Evolutionary conservation across 805 yeast genomes (phyloP).

Genomic region (Gaillardinia entomophila): DNA sequence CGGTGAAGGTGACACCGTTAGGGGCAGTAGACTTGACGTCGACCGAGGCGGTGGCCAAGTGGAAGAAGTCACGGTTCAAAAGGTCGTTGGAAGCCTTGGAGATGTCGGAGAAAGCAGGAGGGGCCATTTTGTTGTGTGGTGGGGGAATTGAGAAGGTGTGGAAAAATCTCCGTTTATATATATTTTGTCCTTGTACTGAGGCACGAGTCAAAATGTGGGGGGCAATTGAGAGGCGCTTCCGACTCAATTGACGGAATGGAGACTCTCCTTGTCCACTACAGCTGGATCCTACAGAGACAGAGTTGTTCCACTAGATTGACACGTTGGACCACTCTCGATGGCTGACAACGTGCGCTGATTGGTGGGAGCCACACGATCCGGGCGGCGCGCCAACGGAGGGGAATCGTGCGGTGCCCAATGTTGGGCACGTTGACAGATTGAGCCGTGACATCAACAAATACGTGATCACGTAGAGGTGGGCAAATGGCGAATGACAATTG

Average conservation of each 20-base stretch:
- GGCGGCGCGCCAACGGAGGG: not conserved
- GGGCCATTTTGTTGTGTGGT: conserved; percentile 32
- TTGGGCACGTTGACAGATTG: no score
- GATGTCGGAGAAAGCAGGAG: conserved; percentile 90
- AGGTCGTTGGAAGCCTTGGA: conserved; percentile 89
- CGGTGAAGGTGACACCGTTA: conserved; percentile 91
- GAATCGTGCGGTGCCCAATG: not conserved
- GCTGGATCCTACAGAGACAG: no score
- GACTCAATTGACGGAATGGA: no score
- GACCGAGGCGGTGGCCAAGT: conserved; percentile 77
- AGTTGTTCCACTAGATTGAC: not conserved
- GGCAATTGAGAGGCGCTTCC: no score
- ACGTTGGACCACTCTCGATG: not conserved
- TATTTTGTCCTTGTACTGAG: no score
- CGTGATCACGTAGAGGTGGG: no score
- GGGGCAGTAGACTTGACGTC: conserved; percentile 92
- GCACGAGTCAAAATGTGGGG: no score
- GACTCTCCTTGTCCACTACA: no score
- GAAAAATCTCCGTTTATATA: no score
- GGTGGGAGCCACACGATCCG: not conserved
- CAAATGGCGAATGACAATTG: no score
- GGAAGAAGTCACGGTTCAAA: conserved; percentile 89
- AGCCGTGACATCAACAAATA: no score
- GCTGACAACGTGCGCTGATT: not conserved
- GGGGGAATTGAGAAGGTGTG: conserved; percentile 1